A percentile compares a stretch with the other conserved stretches of the same genome.
phyloP scores from a whole-genome alignment of 352 stramenopile genomes.

The Phytophthora pinifolia region DNA sequence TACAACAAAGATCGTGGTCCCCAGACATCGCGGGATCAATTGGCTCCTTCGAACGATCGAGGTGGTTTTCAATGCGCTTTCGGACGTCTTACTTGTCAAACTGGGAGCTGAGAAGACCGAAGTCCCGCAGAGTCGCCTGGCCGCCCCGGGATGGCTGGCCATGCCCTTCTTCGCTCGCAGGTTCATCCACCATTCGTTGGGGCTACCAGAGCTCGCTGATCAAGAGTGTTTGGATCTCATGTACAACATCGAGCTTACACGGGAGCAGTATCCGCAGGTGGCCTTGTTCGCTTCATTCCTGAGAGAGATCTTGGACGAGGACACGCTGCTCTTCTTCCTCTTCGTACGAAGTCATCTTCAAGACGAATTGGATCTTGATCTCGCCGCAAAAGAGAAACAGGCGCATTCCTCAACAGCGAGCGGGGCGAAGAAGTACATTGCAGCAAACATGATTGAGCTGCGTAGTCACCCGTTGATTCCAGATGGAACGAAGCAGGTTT shows the following conservation, averaged over 20 bases:
- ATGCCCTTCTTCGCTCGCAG: constrained; percentile 63
- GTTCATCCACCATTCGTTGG: constrained; percentile 53
- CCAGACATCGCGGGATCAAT: constrained; percentile 47
- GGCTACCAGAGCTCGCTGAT: constrained; percentile 53
- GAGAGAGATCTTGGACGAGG: constrained; percentile 67
- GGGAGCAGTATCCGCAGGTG: constrained; percentile 49
- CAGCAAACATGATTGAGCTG: constrained; percentile 29
- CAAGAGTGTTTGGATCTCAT: constrained; percentile 78
- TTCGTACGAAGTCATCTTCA: constrained; percentile 48
- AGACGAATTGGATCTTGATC: constrained; percentile 50
- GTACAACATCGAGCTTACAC: constrained; percentile 54
- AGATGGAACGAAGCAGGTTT: constrained; percentile 59
- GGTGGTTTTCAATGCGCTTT: constrained; percentile 61
- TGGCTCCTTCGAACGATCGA: constrained; percentile 72
- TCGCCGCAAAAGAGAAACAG: constrained; percentile 63
- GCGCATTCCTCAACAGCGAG: constrained; percentile 42
- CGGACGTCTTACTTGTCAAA: constrained; percentile 24
- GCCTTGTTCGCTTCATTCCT: constrained; percentile 64
- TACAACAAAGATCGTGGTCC: constrained; percentile 6
- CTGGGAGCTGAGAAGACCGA: constrained; percentile 2
- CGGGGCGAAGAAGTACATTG: constrained; percentile 46
- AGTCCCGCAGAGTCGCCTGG: not conserved
- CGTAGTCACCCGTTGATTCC: constrained; percentile 49
- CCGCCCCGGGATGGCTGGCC: constrained; percentile 25
- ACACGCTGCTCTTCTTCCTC: constrained; percentile 67